Evolutionary conservation across 1,284 basidiomycete species (phyloP), one percentile per base, ranked within the genome.

Genomic region (Sutorius eximius): DNA sequence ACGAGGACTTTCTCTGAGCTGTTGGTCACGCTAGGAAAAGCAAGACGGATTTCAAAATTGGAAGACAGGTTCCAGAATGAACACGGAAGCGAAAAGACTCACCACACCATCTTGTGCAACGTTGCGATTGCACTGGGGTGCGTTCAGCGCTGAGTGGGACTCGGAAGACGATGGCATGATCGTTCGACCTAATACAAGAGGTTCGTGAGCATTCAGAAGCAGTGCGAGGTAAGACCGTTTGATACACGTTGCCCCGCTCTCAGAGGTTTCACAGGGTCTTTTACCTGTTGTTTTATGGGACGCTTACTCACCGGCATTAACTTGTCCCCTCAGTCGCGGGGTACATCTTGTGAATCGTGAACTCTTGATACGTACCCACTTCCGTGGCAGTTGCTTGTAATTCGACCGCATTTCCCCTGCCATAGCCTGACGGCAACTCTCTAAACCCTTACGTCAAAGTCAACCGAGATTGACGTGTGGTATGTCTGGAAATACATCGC

Each of bases 61-160:
- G 8, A 51, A 54, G 33, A 40, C 42, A 44, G 20, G n/a, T 15
- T 11, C 12, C 7, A 32, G 36, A 45, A 32, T 5, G 18, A 5
- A 24, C 5, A 10, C 4, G 6, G 16, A 38, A 16, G 15, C 8
- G 40, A 22, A 50, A 3, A 27, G 22, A 57, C 63, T 57, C 49
- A 68, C 63, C n/a, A 7, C 15, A 16, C 36, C 38, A 47, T 55
- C 55, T 29, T 27, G 60, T 34, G 13, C 22, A 37, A 38, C 18
- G 18, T 29, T 12, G 7, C 7, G 40, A 22, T n/a, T 30, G 2
- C 22, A 13, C n/a, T 44, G 48, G 20, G 38, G 29, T n/a, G 32
- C n/a, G 30, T 20, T 47, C 37, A 33, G 6, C 24, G 27, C 24
- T 3, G 51, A n/a, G 33, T 7, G 30, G 34, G 34, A 42, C 49